Evolutionary conservation across 805 yeast species (phyloP), one percentile per base, ranked within the genome.

Genomic region (Candida stauntonica): DNA sequence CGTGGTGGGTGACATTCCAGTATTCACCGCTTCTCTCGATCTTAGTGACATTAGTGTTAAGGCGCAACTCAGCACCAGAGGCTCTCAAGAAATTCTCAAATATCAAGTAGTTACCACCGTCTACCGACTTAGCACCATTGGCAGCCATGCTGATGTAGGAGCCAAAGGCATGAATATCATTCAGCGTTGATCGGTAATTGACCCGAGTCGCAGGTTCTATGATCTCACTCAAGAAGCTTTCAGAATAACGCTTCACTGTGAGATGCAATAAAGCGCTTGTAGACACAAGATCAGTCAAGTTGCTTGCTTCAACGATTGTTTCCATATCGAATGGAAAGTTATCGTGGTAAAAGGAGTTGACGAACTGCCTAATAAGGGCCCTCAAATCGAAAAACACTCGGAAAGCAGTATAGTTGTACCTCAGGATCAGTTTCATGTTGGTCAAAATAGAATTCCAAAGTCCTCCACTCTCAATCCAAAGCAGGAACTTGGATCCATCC

Each of bases 101-200:
- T 14, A 73, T 63, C 38, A 54, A 55, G 49, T 58, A 65, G 44
- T 72, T 72, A 5, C 78, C 78, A 5, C 76, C 77, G 3, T 52
- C 47, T 3, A 73, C 62, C 4, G 55, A 46, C 9, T 45, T 38
- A 2, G 66, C 64, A 11, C 57, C 62, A 2, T 54, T 54, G 0
- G 73, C 67, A 3, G 71, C 62, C 18, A 68, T 23, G 11, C 67
- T 54, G 13, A 72, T 71, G 19, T 63, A 34, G 1, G 68, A 57
- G 1, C 67, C 77, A 15, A 72, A 42, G 0, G 64, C 67, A 38
- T 71, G 73, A n/a, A 71, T 61, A n/a, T 64, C 55, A 32, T 61
- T 51, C 7, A 68, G 34, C 38, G 67, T 56, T 17, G 64, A 67
- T 2, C 68, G 66, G 49, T 71, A 72, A 50, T 71, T 72, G 34